Evolutionary conservation across 495 filamentous ascomycete species (phyloP), one percentile per base, ranked within the genome.

Genomic region (Neohortaea acidophila): DNA sequence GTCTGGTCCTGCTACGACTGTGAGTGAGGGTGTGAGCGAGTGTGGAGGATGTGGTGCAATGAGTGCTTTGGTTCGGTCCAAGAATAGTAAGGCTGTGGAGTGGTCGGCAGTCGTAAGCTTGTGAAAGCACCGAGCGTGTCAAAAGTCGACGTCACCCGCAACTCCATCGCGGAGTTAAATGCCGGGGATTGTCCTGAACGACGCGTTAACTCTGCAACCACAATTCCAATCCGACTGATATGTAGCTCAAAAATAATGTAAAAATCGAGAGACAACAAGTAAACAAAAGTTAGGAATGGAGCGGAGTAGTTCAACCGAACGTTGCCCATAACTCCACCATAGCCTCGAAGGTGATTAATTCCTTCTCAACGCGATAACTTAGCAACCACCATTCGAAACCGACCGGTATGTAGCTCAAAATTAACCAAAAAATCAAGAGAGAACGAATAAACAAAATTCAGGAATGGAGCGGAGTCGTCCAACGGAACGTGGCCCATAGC

Each of bases 211-310:
- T 27, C n/a, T 7, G n/a, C 8, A 27, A 27, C 7, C 7, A n/a
- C 24, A 27, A 7, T 27, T n/a, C 24, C n/a, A n/a, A n/a, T 27
- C 24, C 24, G 15, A 8, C 15, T 33, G 8, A 7, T 23, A 22
- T 36, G 17, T 36, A 23, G 17, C 8, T 40, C 5, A 19, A 44
- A 43, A 42, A 45, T 14, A 18, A 43, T 27, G 24, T n/a, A 27
- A 27, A 7, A 27, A 27, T n/a, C 24, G 24, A 7, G 8, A n/a
- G 8, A 27, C n/a, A 7, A 7, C 38, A 30, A 36, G 13, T 12
- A 18, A 26, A 15, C 18, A 43, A 31, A 43, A 29, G 22, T 36
- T 39, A 11, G 8, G 8, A 9, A 30, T n/a, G n/a, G n/a, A n/a
- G n/a, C n/a, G n/a, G n/a, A n/a, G n/a, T n/a, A n/a, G n/a, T n/a